Base-by-base conservation (phyloP, 23 red algal species). In the Gracilaria domingensis region DNA sequence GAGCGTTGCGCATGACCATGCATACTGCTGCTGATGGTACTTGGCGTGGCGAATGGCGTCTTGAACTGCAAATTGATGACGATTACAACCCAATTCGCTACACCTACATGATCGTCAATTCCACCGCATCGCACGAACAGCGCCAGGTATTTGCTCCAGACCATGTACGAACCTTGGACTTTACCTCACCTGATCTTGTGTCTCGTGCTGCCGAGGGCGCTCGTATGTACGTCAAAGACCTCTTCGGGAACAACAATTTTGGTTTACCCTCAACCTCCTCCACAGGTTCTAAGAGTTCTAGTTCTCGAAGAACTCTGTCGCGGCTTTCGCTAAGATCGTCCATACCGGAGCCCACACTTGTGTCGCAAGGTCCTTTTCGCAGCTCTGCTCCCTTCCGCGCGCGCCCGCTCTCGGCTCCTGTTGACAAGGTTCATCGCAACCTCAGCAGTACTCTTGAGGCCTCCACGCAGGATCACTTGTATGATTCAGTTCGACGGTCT, bases 1-100 rank as follows among this genome's bases (percentile, higher is more conserved):
- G 71, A 18, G 89, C 79, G 35, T 65, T 83, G 78, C 89, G 89
- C 8, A 92, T 92, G 89, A 84, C 78, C 26, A 83, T 59, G 65
- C 78, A 92, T 26, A 29, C 80, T 28, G 89, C 47, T 26, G 78
- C 51, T 4, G 89, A 92, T 49, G 89, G 89, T 8, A 75, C 66
- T 36, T 92, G 78, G 78, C 77, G 89, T n/a, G 89, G 89, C 54
- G 89, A 92, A 36, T 92, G 89, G 89, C 62, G 89, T 12, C 71
- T 83, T 23, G 66, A 84, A 30, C 34, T 92, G 0, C 58, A 92
- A 42, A 92, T 92, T 83, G 89, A 92, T 54, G 89, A 92, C 61
- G 80, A 83, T 76, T 84, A 66, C 54, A 54, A 92, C 38, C 54
- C 40, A 23, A 75, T 92, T 60, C 62, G 72, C 23, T 92, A 92